A percentile compares a stretch with the other conserved stretches of the same genome.
Evolutionary conservation across 1,284 basidiomycete genomes (phyloP).

Genomic region (Xanthoconium separans): DNA sequence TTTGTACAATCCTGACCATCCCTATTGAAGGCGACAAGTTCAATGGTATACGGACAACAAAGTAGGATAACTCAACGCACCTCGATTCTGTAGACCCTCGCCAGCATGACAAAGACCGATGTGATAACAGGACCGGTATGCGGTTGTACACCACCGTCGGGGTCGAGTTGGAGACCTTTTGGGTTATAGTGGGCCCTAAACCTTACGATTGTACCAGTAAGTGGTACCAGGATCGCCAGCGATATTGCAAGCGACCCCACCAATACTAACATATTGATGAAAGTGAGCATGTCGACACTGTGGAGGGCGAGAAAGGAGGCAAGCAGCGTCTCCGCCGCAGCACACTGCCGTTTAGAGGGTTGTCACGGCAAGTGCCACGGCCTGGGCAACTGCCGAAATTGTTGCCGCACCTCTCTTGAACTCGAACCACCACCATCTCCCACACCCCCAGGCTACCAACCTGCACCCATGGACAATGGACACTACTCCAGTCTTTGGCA

Average conservation of each 20-base stretch:
- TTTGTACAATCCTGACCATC: conserved; percentile 81
- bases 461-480: background rate
- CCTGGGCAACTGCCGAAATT: conserved; percentile 25
- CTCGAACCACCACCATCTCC: conserved; percentile 41
- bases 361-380: conserved; percentile 32
- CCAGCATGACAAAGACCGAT: conserved; percentile 66
- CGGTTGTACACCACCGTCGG: conserved; percentile 71
- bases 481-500: background rate
- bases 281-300: conserved; percentile 34
- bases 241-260: conserved; percentile 49
- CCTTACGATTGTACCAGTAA: conserved; percentile 68
- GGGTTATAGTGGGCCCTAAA: conserved; percentile 81
- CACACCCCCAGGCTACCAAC: background rate
- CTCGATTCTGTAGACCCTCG: conserved; percentile 76
- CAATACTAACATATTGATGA: conserved; percentile 45
- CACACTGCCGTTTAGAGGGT: conserved; percentile 9
- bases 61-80: conserved; percentile 34
- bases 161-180: conserved; percentile 79
- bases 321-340: background rate
- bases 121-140: conserved; percentile 72
- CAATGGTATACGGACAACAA: background rate
- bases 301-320: background rate
- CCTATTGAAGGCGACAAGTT: conserved; percentile 38
- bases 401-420: conserved; percentile 28
- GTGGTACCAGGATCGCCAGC: conserved; percentile 58